Percentiles rank a stretch among this genome's conserved stretches.
Conservation (phyloP, 1,284 basidiomycete species). For the Melampsora allii-populina region DNA sequence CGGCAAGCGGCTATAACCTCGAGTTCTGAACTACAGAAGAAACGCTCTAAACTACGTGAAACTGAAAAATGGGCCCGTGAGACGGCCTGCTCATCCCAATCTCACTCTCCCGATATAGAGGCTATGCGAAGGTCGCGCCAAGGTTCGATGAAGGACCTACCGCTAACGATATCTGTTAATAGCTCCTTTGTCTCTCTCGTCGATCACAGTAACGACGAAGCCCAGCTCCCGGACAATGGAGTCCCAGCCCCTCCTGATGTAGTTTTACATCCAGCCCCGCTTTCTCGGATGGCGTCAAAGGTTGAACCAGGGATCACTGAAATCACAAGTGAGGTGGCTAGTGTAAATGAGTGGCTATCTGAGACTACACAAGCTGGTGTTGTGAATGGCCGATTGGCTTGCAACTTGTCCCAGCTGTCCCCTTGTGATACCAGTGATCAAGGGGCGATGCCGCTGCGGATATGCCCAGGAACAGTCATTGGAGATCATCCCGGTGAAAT, state of each 20-base stretch:
- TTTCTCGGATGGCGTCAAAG: not conserved
- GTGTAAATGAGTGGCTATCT: slow-evolving; percentile 30
- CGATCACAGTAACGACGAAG: not conserved
- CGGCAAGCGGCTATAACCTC: slow-evolving; percentile 5
- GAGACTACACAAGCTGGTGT: slow-evolving; percentile 1
- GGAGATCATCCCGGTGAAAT: not conserved
- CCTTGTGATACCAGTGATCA: not conserved
- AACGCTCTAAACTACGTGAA: slow-evolving; percentile 13
- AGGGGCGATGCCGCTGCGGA: not conserved
- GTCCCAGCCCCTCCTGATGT: not conserved
- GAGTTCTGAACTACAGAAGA: not conserved
- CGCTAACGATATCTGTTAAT: not conserved
- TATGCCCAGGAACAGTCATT: not conserved
- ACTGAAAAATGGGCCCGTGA: slow-evolving; percentile 33
- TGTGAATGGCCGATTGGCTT: not conserved
- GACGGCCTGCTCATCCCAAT: slow-evolving; percentile 2
- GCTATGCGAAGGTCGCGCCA: not conserved
- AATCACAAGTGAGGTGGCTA: slow-evolving; percentile 26
- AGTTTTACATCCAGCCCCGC: slow-evolving; percentile 19
- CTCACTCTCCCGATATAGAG: slow-evolving; percentile 1
- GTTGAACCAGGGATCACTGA: not conserved
- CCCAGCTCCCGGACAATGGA: not conserved
- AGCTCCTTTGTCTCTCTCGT: no score
- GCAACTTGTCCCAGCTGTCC: not conserved
- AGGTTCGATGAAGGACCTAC: not conserved